Conservation (phyloP, 1,139 yeast species). For the Pichia sp. region DNA sequence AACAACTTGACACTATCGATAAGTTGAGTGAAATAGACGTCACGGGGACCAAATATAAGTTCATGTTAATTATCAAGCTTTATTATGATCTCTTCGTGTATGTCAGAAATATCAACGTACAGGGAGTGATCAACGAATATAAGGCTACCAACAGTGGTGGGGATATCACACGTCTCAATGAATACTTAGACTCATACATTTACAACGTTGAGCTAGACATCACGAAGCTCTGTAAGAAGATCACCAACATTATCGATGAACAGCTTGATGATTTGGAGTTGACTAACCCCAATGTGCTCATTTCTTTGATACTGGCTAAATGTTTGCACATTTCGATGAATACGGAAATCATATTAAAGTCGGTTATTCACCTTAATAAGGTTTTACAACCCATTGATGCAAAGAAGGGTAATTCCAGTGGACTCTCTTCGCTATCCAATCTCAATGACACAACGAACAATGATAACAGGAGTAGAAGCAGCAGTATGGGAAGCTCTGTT, state of each 20-base stretch:
- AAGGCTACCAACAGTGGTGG: neutral
- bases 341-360: constrained; percentile 14
- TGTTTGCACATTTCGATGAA: constrained; percentile 19
- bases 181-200: constrained; percentile 21
- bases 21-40: constrained; percentile 21
- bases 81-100: constrained; percentile 20
- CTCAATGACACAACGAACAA: neutral
- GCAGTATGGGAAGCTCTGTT: constrained; percentile 1
- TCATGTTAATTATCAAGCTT: constrained; percentile 19
- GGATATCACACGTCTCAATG: no score
- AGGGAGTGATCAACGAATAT: neutral
- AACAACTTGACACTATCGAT: constrained; percentile 15
- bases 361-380: constrained; percentile 18
- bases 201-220: constrained; percentile 43
- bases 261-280: constrained; percentile 31
- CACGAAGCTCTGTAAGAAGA: constrained; percentile 36
- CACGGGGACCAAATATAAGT: constrained; percentile 19
- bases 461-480: constrained; percentile 6
- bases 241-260: constrained; percentile 30
- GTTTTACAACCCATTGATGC: constrained; percentile 4
- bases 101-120: constrained; percentile 14
- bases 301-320: constrained; percentile 21
- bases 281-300: constrained; percentile 21
- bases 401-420: neutral
- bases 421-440: neutral